Evolutionary conservation across 768 basidiomycete species (phyloP).

Genomic region (Podaxis sp.): DNA sequence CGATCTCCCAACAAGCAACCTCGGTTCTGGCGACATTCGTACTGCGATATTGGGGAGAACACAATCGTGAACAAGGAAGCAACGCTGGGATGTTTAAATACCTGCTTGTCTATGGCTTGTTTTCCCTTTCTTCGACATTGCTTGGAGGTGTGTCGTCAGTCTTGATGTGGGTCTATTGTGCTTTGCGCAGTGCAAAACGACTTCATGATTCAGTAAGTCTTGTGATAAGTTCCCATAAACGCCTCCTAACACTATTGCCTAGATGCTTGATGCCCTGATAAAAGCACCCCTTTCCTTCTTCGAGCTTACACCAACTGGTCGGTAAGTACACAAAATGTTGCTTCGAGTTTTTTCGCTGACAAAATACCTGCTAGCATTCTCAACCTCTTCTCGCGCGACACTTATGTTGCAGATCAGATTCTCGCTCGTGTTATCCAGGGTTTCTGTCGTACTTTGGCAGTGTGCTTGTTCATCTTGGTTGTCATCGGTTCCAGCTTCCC

Average conservation of each 20-base stretch:
- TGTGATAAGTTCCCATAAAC: neutral
- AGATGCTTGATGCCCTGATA: slow-evolving; percentile 84
- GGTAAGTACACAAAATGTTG: slow-evolving; percentile 39
- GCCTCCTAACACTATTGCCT: slow-evolving; percentile 5
- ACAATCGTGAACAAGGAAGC: slow-evolving; percentile 59
- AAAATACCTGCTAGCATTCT: slow-evolving; percentile 57
- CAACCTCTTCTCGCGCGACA: slow-evolving; percentile 90
- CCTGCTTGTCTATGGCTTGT: slow-evolving; percentile 65
- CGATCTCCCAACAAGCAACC: slow-evolving; percentile 55
- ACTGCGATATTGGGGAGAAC: slow-evolving; percentile 81
- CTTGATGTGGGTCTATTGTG: slow-evolving; percentile 76
- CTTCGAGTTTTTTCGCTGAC: neutral
- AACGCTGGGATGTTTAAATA: slow-evolving; percentile 61
- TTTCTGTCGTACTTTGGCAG: slow-evolving; percentile 63
- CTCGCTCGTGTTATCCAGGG: slow-evolving; percentile 75
- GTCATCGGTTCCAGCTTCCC: slow-evolving; percentile 87
- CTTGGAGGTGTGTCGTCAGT: slow-evolving; percentile 57
- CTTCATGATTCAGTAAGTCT: slow-evolving; percentile 73
- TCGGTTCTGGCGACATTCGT: slow-evolving; percentile 63
- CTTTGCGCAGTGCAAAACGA: slow-evolving; percentile 67
- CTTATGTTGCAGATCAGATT: slow-evolving; percentile 82
- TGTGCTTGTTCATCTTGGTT: slow-evolving; percentile 56
- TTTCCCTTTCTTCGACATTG: slow-evolving; percentile 58
- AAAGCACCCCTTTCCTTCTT: slow-evolving; percentile 86
- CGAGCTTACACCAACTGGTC: slow-evolving; percentile 83